Percentiles rank a stretch among this genome's conserved stretches.
Conservation (phyloP, 179 eudicot genomes). For the Spinacia oleracea region DNA sequence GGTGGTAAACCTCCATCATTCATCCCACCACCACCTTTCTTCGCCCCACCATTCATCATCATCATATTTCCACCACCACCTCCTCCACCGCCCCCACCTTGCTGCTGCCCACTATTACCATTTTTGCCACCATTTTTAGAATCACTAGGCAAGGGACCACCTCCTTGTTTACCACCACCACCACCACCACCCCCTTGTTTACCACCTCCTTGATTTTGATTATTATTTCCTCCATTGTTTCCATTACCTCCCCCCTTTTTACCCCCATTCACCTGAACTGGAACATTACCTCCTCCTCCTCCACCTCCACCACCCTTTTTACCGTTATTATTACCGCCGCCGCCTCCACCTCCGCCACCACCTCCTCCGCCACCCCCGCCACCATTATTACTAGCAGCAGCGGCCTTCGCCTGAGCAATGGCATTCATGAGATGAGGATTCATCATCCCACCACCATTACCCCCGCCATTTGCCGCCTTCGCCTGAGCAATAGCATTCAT, state of each 20-base stretch:
- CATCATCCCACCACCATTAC: conserved; percentile 23
- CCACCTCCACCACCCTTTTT: conserved; percentile 34
- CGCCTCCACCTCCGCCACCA: conserved; percentile 10
- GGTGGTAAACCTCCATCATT: conserved; percentile 43
- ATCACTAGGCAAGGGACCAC: conserved; percentile 29
- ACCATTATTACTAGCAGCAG: conserved; percentile 1
- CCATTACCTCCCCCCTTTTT: conserved; percentile 34
- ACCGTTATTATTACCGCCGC: conserved; percentile 20
- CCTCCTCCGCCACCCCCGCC: conserved; percentile 21
- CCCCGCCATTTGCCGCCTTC: conserved; percentile 24
- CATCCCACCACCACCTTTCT: conserved; percentile 51
- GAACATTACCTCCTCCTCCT: conserved; percentile 28
- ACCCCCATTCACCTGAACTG: conserved; percentile 27
- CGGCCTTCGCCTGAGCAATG: conserved; percentile 30
- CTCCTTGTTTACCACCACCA: conserved; percentile 36
- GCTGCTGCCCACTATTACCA: conserved; percentile 29
- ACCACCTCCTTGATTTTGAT: conserved; percentile 42
- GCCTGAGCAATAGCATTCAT: conserved; percentile 34
- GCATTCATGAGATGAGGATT: conserved; percentile 34
- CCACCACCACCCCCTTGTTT: conserved; percentile 59
- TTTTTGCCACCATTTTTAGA: conserved; percentile 32
- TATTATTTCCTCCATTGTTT: conserved; percentile 25
- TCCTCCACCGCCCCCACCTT: conserved; percentile 26
- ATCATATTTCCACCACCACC: conserved; percentile 31
- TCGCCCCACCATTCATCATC: conserved; percentile 38